These are phyloP conservation scores for Plasmodium reichenowi DNA, from an alignment of 169 alveolate genomes.

Conservation along the genomic window DNA sequence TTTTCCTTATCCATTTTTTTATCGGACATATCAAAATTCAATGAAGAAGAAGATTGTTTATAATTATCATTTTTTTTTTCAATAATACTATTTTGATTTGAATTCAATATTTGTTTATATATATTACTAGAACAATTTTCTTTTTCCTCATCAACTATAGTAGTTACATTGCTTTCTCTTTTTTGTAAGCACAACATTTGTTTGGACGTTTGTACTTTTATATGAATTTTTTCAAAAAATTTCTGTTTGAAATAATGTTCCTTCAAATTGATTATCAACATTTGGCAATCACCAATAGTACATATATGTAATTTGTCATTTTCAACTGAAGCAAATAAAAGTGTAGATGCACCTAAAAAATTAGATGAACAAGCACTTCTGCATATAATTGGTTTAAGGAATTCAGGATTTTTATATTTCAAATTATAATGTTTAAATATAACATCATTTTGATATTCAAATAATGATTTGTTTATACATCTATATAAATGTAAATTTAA, in stretches of 20 bases:
- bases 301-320: slow-evolving; percentile 61
- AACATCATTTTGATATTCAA: slow-evolving; percentile 48
- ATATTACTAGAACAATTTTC: neutral
- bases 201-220: neutral
- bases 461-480: slow-evolving; percentile 21
- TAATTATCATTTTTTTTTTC: neutral
- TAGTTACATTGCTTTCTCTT: slow-evolving; percentile 13
- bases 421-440: slow-evolving; percentile 39
- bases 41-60: neutral
- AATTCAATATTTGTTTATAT: neutral
- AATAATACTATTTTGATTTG: neutral
- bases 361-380: slow-evolving; percentile 75
- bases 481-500: slow-evolving; percentile 51
- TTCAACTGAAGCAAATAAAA: slow-evolving; percentile 43
- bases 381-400: slow-evolving; percentile 65
- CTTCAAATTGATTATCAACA: slow-evolving; percentile 47
- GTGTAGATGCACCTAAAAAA: slow-evolving; percentile 72
- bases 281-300: slow-evolving; percentile 73
- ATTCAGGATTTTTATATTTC: slow-evolving; percentile 29
- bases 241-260: neutral
- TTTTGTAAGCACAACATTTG: neutral
- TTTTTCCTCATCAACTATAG: neutral
- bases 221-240: slow-evolving; percentile 24
- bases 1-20: too few relatives aligned
- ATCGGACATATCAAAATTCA: too few relatives aligned